A percentile compares a stretch with the other conserved stretches of the same genome.
These are phyloP conservation scores for Xylaria acuta DNA, from an alignment of 495 filamentous ascomycete species.

Conservation along the genomic window DNA sequence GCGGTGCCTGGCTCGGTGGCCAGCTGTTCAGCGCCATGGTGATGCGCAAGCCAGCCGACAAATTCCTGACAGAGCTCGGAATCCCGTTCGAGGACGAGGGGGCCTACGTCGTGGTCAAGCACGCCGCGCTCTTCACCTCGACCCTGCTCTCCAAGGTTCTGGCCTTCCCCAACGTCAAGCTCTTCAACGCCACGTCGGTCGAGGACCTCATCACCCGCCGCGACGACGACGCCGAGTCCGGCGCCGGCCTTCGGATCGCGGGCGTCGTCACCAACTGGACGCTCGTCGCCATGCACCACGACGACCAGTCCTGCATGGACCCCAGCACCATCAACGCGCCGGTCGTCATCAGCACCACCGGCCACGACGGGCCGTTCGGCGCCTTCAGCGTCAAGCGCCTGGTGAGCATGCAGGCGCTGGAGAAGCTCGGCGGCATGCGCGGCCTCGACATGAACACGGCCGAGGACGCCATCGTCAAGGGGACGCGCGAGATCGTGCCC, in stretches of 20 bases:
- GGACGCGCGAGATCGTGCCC: constrained; percentile 83
- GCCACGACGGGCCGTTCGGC: constrained; percentile 89
- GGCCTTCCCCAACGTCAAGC: constrained; percentile 85
- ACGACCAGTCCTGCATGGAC: constrained; percentile 94
- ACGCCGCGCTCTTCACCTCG: constrained; percentile 88
- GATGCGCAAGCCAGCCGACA: constrained; percentile 88
- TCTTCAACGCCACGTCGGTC: constrained; percentile 91
- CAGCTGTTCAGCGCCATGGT: constrained; percentile 94
- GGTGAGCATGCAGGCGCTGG: constrained; percentile 78
- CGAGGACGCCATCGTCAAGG: constrained; percentile 90
- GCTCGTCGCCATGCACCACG: constrained; percentile 86
- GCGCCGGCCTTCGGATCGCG: constrained; percentile 68
- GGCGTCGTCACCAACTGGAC: constrained; percentile 97
- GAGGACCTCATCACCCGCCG: constrained; percentile 87
- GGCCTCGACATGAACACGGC: constrained; percentile 88
- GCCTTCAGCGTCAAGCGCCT: constrained; percentile 88
- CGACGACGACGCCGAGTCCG: constrained; percentile 31
- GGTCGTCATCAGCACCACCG: constrained; percentile 83
- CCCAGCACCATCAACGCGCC: constrained; percentile 94
- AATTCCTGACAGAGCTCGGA: constrained; percentile 78
- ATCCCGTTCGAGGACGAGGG: constrained; percentile 89
- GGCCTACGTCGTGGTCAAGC: constrained; percentile 88
- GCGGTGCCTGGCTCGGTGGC: constrained; percentile 90
- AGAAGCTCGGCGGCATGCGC: constrained; percentile 88
- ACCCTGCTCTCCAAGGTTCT: constrained; percentile 83